phyloP scores from a whole-genome alignment of 805 yeast genomes.

The Ogataea zsoltii region DNA sequence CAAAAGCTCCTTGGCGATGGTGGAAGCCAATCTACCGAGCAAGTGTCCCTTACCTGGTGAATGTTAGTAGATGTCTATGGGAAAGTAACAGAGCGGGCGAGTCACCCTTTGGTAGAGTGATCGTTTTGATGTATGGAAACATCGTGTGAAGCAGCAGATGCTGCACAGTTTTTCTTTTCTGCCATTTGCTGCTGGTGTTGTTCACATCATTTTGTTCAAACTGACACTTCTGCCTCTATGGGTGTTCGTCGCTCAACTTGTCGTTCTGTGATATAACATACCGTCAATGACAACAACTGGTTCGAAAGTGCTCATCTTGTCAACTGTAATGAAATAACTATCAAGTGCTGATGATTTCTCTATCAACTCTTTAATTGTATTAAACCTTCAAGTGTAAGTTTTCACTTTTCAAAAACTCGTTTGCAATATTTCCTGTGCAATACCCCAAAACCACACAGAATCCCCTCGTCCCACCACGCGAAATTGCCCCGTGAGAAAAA shows the following conservation, averaged over 20 bases:
- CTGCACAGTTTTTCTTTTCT: not conserved
- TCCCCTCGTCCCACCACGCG: not conserved
- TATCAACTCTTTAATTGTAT: constrained; percentile 10
- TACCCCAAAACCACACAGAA: not conserved
- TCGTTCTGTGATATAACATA: constrained; percentile 38
- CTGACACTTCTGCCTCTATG: not conserved
- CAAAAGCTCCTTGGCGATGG: constrained; percentile 96
- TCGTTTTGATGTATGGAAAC: too few species aligned
- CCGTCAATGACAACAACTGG: constrained; percentile 98
- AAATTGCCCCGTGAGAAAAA: constrained; percentile 3
- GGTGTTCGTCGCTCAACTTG: too few species aligned
- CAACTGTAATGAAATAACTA: constrained; percentile 14
- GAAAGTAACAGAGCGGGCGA: not conserved
- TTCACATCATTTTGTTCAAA: not conserved
- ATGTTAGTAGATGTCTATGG: not conserved
- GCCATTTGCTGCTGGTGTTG: too few species aligned
- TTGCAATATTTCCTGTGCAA: constrained; percentile 4
- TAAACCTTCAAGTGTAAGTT: constrained; percentile 2
- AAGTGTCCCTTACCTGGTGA: constrained; percentile 92
- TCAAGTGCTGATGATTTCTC: constrained; percentile 11
- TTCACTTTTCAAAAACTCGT: constrained; percentile 7
- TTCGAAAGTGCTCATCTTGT: constrained; percentile 80
- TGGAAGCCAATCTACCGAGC: constrained; percentile 99
- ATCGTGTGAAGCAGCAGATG: too few species aligned
- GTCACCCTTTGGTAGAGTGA: not conserved